A percentile compares a stretch with the other conserved stretches of the same genome.
Conservation (phyloP, 169 alveolate species). For the Plasmodium adleri region DNA sequence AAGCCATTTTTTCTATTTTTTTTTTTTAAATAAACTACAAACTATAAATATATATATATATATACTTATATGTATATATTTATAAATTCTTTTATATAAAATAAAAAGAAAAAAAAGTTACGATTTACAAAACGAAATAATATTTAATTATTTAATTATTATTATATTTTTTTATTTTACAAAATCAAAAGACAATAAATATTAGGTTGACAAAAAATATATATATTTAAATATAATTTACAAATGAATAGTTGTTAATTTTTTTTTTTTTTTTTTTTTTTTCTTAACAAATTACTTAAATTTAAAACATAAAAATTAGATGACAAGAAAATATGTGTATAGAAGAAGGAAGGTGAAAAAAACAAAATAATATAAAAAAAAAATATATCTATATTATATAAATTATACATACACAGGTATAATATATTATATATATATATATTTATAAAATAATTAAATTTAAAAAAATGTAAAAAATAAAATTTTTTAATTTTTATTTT, state of each 20-base stretch:
- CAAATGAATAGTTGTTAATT: not conserved
- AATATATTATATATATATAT: no score
- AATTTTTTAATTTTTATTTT: no score
- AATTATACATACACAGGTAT: no score
- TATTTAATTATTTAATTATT: constrained; percentile 1
- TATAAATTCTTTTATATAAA: not conserved
- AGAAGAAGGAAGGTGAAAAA: no score
- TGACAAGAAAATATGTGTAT: no score
- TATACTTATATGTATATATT: constrained; percentile 11
- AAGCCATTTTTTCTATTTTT: constrained; percentile 33
- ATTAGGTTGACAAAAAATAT: not conserved
- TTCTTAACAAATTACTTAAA: constrained; percentile 14
- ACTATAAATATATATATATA: not conserved
- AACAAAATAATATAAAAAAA: no score
- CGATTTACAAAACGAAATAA: constrained; percentile 9
- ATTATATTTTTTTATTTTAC: constrained; percentile 12
- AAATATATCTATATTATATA: no score
- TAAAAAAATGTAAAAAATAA: no score
- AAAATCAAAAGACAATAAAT: constrained; percentile 39
- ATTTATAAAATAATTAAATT: no score
- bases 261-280: constrained; percentile 5
- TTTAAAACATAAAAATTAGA: constrained; percentile 24
- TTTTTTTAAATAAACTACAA: no score
- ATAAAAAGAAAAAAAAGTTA: no score
- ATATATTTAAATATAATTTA: not conserved